Base-by-base conservation (phyloP, 2,329 filamentous ascomycete genomes). In the Moelleriella libera region DNA sequence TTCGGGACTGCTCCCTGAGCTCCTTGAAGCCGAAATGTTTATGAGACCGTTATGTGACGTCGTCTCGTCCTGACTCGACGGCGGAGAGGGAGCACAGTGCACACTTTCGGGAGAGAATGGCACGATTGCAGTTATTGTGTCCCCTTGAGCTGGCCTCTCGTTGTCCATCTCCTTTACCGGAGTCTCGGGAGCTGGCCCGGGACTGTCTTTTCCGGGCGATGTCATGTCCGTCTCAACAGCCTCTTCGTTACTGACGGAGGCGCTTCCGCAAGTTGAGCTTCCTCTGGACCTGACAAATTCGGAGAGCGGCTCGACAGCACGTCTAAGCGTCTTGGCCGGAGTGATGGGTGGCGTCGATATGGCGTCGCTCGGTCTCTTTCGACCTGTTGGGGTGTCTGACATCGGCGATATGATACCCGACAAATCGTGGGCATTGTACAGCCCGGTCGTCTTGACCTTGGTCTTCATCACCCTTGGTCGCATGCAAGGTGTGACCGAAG, bases 401-500 rank as follows among this genome's bases (percentile, higher is more conserved):
- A 56, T 50, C 2, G 61, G 56, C 6, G 61, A 64, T 5, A 54
- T 49, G 2, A 51, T 51, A 4, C 61, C 54, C 2, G 64, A 66
- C 6, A 61, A 60, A 11, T 63, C 60, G 10, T 62, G 58, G 0
- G 60, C 61, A 14, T 60, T 61, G 10, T 55, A 55, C 4, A 65
- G 57, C 28, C 63, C 53, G 4, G 58, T 58, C 5, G 54, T 59
- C 53, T 66, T 65, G 4, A 62, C 56, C 47, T 61, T 52, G 5
- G 58, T 54, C 55, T 70, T 75, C 30, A 60, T 60, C 28, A 79
- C 61, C 11, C 69, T 69, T 1, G 74, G 74, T 10, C 75, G 68
- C 31, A 78, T 70, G 30, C 75, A 71, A 1, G 76, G 76, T 0
- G 71, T 75, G 30, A 74, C 69, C 0, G 78, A 81, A 2, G 76